A percentile compares a stretch with the other conserved stretches of the same genome.
phyloP scores from a whole-genome alignment of 352 stramenopile species.

The Elongisporangium senticosum region DNA sequence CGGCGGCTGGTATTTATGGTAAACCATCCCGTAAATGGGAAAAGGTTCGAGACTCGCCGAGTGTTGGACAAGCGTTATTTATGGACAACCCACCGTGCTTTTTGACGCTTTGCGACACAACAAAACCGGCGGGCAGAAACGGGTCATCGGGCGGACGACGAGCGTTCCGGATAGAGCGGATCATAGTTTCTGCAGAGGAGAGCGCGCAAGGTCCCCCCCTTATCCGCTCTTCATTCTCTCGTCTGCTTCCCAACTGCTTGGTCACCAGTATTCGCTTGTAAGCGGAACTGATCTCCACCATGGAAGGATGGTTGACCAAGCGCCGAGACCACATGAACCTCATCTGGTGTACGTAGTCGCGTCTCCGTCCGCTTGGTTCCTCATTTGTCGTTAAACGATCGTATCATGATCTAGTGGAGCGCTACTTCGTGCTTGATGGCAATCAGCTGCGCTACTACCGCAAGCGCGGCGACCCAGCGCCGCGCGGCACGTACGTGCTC shows the following conservation, averaged over 20 bases:
- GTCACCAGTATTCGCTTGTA: not conserved
- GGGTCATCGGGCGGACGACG: not conserved
- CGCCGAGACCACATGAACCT: slow-evolving; percentile 88
- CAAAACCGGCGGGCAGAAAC: not conserved
- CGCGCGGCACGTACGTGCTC: slow-evolving; percentile 80
- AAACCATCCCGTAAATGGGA: not conserved
- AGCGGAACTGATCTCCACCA: slow-evolving; percentile 15
- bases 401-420: slow-evolving; percentile 43
- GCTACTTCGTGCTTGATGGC: slow-evolving; percentile 84
- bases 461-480: slow-evolving; percentile 77
- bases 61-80: not conserved
- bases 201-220: slow-evolving; percentile 10
- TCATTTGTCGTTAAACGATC: slow-evolving; percentile 7
- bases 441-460: slow-evolving; percentile 86
- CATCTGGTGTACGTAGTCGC: slow-evolving; percentile 69
- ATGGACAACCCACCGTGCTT: not conserved
- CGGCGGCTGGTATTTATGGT: not conserved
- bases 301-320: slow-evolving; percentile 88
- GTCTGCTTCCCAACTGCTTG: not conserved
- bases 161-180: not conserved
- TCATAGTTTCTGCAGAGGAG: slow-evolving; percentile 1
- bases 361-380: slow-evolving; percentile 2
- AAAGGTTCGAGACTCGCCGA: not conserved
- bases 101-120: not conserved
- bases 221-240: slow-evolving; percentile 1